phyloP scores from a whole-genome alignment of 768 basidiomycete species.

The Pleurotus tuoliensis region DNA sequence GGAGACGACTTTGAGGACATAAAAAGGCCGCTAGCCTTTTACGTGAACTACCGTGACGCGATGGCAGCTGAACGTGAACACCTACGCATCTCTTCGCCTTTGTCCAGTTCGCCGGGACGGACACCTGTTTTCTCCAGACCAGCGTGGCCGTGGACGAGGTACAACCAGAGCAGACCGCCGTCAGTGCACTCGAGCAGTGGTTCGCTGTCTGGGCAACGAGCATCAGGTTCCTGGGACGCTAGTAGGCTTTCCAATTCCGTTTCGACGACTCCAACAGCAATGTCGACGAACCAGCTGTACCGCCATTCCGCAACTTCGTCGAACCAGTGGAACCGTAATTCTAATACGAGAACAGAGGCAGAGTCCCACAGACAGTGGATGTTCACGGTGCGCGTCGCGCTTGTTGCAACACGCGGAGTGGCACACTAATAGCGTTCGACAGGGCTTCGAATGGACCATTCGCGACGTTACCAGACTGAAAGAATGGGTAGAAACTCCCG shows the following conservation, averaged over 20 bases:
- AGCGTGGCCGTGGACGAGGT: slow-evolving; percentile 56
- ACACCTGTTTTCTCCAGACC: slow-evolving; percentile 47
- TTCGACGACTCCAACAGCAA: neutral
- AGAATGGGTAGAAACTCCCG: slow-evolving; percentile 50
- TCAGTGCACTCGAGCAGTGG: slow-evolving; percentile 25
- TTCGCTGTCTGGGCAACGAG: slow-evolving; percentile 10
- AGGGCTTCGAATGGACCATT: slow-evolving; percentile 77
- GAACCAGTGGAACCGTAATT: neutral
- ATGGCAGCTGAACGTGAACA: slow-evolving; percentile 26
- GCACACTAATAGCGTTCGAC: neutral
- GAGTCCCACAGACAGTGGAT: slow-evolving; percentile 52
- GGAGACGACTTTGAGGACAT: slow-evolving; percentile 5
- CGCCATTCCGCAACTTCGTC: neutral
- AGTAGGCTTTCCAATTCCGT: neutral
- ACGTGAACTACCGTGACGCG: slow-evolving; percentile 18
- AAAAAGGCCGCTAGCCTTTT: slow-evolving; percentile 6
- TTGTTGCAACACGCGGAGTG: too few relatives aligned
- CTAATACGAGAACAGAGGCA: slow-evolving; percentile 15
- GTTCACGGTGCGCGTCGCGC: slow-evolving; percentile 43
- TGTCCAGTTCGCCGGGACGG: slow-evolving; percentile 44
- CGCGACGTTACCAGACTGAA: slow-evolving; percentile 52
- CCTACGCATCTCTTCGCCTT: slow-evolving; percentile 32
- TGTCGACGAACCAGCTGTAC: too few relatives aligned
- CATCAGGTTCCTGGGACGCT: slow-evolving; percentile 14
- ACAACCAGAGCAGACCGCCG: slow-evolving; percentile 24